Evolutionary conservation across 2,329 filamentous ascomycete genomes (phyloP).

Genomic region (Fusarium heterosporum): DNA sequence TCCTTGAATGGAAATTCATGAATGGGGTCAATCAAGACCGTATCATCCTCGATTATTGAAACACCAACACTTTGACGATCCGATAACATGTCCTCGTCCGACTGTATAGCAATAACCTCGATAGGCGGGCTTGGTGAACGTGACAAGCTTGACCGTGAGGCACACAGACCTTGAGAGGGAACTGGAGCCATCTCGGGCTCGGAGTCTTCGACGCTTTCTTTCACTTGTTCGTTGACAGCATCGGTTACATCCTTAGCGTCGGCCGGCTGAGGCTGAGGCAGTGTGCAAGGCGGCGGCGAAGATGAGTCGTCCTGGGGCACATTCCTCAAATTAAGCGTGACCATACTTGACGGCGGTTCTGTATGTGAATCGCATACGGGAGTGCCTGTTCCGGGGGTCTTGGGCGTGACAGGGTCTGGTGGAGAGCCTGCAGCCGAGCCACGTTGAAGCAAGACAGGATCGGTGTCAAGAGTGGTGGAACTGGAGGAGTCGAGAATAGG

Average conservation of each 20-base stretch:
- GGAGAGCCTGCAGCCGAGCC: conserved; percentile 47
- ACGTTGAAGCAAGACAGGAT: conserved; percentile 45
- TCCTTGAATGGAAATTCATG: conserved; percentile 60
- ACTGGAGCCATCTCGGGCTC: conserved; percentile 53
- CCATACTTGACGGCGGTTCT: conserved; percentile 63
- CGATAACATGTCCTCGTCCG: conserved; percentile 52
- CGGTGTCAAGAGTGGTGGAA: conserved; percentile 49
- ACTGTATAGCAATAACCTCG: conserved; percentile 56
- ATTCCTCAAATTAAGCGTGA: conserved; percentile 71
- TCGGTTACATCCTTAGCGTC: conserved; percentile 2
- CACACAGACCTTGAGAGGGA: conserved; percentile 42
- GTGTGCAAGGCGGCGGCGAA: conserved; percentile 59
- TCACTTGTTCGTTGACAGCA: conserved; percentile 48
- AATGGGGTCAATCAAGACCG: conserved; percentile 56
- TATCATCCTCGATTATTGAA: conserved; percentile 39
- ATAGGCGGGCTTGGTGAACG: conserved; percentile 58
- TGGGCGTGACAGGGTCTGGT: conserved; percentile 59
- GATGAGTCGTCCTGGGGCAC: conserved; percentile 55
- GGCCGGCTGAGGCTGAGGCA: conserved; percentile 41
- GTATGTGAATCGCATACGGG: conserved; percentile 49
- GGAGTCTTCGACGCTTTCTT: conserved; percentile 60
- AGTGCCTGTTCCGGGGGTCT: conserved; percentile 56
- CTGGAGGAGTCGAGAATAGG: conserved; percentile 50
- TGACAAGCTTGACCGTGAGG: conserved; percentile 53
- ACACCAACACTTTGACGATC: conserved; percentile 51